phyloP scores from a whole-genome alignment of 148 eudicot genomes.

The Camellia lanceoleosa region DNA sequence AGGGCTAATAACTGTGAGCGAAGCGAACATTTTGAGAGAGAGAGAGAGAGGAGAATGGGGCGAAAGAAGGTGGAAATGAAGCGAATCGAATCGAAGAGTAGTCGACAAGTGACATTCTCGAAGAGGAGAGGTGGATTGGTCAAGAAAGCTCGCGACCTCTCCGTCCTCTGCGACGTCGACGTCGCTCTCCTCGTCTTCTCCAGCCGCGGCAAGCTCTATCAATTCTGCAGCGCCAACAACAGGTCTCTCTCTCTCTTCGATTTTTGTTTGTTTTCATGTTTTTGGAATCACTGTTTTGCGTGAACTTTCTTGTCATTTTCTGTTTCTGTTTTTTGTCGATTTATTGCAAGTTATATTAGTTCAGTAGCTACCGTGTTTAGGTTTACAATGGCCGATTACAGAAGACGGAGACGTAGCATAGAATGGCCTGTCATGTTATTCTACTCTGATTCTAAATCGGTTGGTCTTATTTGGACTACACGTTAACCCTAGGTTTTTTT shows the following conservation, averaged over 20 bases:
- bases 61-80: slow-evolving; percentile 53
- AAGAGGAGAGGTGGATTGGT: slow-evolving; percentile 46
- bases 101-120: slow-evolving; percentile 51
- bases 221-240: slow-evolving; percentile 27
- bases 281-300: not conserved
- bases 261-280: not conserved
- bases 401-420: too few relatives aligned
- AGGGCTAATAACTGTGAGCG: not conserved
- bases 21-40: not conserved
- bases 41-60: slow-evolving; percentile 23
- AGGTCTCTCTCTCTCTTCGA: not conserved
- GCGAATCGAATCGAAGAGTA: slow-evolving; percentile 45
- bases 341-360: too few relatives aligned
- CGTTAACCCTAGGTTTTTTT: too few relatives aligned
- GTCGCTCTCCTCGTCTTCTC: slow-evolving; percentile 45
- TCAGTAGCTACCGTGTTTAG: too few relatives aligned
- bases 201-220: slow-evolving; percentile 40
- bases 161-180: slow-evolving; percentile 48
- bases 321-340: too few relatives aligned
- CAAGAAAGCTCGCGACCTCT: slow-evolving; percentile 44
- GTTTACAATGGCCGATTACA: too few relatives aligned
- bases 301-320: not conserved
- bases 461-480: too few relatives aligned
- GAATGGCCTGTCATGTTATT: too few relatives aligned
- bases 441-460: too few relatives aligned